These are phyloP conservation scores for Yamadazyma conglobata DNA, from an alignment of 1,139 yeast genomes.

Conservation along the genomic window DNA sequence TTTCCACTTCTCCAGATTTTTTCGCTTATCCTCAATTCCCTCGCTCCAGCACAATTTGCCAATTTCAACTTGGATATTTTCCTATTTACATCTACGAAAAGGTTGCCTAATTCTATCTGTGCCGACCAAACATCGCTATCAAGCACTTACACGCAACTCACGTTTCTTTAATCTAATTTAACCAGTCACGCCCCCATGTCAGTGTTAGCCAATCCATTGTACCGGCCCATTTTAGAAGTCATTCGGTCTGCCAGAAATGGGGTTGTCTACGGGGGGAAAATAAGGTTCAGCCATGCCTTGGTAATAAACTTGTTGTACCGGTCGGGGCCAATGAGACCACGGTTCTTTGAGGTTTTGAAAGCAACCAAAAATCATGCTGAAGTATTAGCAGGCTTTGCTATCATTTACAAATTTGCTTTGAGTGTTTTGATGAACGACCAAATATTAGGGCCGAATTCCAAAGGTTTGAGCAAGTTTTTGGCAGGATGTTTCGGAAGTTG, in stretches of 20 bases:
- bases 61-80: no score
- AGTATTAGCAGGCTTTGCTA: slow-evolving; percentile 64
- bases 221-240: slow-evolving; percentile 39
- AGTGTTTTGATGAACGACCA: slow-evolving; percentile 32
- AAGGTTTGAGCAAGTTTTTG: slow-evolving; percentile 41
- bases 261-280: slow-evolving; percentile 67
- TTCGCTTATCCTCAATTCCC: no score
- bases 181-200: no score
- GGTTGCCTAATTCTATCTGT: no score
- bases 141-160: no score
- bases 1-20: slow-evolving; percentile 8
- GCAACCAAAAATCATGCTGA: slow-evolving; percentile 67
- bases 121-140: no score
- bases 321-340: slow-evolving; percentile 43
- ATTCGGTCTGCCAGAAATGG: slow-evolving; percentile 48
- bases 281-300: slow-evolving; percentile 71
- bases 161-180: no score
- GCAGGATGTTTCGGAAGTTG: slow-evolving; percentile 68
- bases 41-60: slow-evolving; percentile 1
- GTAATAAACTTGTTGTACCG: slow-evolving; percentile 60
- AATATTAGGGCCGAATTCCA: slow-evolving; percentile 31
- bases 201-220: slow-evolving; percentile 25
- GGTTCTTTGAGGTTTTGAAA: slow-evolving; percentile 47
- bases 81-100: no score
- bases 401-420: slow-evolving; percentile 49